A percentile compares a stretch with the other conserved stretches of the same genome.
Evolutionary conservation across 2,329 filamentous ascomycete species (phyloP).

Genomic region (Trichophyton verrucosum): DNA sequence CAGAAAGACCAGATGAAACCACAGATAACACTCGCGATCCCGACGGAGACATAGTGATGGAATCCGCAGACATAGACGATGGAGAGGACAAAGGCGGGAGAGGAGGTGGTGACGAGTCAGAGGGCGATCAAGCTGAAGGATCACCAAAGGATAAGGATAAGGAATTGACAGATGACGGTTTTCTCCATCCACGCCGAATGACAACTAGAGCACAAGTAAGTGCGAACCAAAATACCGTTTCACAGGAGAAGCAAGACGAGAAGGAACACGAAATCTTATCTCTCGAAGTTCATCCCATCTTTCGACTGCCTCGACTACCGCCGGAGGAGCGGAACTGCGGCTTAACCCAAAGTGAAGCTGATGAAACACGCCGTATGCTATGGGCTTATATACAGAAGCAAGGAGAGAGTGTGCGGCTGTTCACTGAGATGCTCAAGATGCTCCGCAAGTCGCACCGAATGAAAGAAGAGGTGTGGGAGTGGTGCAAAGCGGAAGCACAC

Average conservation of each 20-base stretch:
- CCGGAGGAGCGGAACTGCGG: slow-evolving; percentile 43
- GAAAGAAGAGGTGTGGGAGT: slow-evolving; percentile 47
- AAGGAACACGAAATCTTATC: slow-evolving; percentile 22
- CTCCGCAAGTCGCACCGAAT: slow-evolving; percentile 47
- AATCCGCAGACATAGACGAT: not conserved
- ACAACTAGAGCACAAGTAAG: slow-evolving; percentile 35
- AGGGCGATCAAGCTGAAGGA: not conserved
- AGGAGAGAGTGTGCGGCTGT: slow-evolving; percentile 49
- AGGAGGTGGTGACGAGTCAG: not conserved
- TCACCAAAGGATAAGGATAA: not conserved
- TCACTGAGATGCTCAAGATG: slow-evolving; percentile 44
- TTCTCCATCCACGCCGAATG: slow-evolving; percentile 34
- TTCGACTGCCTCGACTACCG: slow-evolving; percentile 40
- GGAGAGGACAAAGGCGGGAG: not conserved
- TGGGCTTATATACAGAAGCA: slow-evolving; percentile 54
- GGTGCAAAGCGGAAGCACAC: slow-evolving; percentile 51
- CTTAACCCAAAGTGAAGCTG: slow-evolving; percentile 46
- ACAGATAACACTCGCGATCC: not conserved
- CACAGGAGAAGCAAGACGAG: slow-evolving; percentile 19
- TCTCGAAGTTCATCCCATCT: slow-evolving; percentile 43
- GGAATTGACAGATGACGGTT: slow-evolving; percentile 8
- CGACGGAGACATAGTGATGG: not conserved
- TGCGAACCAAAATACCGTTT: slow-evolving; percentile 24
- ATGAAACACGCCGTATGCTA: slow-evolving; percentile 49
- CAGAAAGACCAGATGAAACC: not conserved